Percentiles rank a stretch among this genome's conserved stretches.
phyloP scores from a whole-genome alignment of 148 eudicot species.

The Fagopyrum tataricum region DNA sequence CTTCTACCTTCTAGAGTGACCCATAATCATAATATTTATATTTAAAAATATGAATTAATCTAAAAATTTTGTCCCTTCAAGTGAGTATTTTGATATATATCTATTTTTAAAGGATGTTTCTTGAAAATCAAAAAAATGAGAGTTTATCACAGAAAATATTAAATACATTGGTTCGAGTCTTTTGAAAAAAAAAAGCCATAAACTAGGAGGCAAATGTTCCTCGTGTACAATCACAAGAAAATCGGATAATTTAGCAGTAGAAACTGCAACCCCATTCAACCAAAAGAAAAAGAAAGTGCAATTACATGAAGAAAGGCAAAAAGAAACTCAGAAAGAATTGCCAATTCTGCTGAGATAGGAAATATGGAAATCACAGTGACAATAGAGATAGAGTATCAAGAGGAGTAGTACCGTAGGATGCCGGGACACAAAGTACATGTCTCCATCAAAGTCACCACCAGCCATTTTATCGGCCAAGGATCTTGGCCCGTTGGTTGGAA shows the following conservation, averaged over 20 bases:
- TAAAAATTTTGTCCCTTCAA: background rate
- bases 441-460: constrained; percentile 15
- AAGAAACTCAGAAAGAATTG: background rate
- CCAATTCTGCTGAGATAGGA: background rate
- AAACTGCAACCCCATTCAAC: too few relatives aligned
- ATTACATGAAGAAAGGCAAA: background rate
- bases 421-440: constrained; percentile 7
- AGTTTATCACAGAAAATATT: too few relatives aligned
- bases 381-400: background rate
- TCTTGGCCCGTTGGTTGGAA: constrained; percentile 11
- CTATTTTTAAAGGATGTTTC: background rate
- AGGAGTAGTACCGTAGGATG: constrained; percentile 7
- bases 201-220: background rate
- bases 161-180: background rate
- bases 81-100: background rate
- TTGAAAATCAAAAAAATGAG: background rate
- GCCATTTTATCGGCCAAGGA: constrained; percentile 15
- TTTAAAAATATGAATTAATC: too few relatives aligned
- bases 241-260: too few relatives aligned
- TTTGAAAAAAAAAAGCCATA: background rate
- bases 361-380: background rate
- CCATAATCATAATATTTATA: too few relatives aligned
- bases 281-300: background rate
- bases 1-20: too few relatives aligned
- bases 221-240: background rate